Evolutionary conservation across 2,329 filamentous ascomycete species (phyloP).

Genomic region (Calonectria crousiana): DNA sequence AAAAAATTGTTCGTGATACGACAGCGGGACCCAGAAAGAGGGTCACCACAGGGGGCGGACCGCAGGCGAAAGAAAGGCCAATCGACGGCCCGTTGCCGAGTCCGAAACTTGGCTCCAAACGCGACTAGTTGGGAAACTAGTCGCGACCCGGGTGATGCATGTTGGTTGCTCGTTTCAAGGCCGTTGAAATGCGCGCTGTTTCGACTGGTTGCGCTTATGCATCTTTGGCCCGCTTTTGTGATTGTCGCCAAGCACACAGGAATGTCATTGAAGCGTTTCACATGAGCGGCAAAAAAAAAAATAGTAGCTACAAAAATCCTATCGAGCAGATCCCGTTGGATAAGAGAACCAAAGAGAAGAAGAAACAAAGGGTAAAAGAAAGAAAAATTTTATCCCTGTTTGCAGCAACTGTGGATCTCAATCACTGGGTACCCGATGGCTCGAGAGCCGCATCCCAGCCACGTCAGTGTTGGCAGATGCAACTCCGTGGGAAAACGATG

Average conservation of each 20-base stretch:
- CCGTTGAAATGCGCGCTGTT: constrained; percentile 9
- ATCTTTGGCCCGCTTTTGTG: background rate
- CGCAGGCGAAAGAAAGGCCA: background rate
- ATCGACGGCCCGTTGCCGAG: constrained; percentile 21
- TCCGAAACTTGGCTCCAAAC: constrained; percentile 15
- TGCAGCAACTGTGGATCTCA: constrained; percentile 34
- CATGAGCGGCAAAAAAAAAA: background rate
- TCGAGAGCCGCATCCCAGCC: constrained; percentile 41
- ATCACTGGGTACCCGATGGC: constrained; percentile 12
- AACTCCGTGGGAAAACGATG: constrained; percentile 36
- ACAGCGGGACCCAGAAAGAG: constrained; percentile 3
- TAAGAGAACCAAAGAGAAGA: background rate
- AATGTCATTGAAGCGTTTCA: constrained; percentile 4
- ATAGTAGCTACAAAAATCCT: background rate
- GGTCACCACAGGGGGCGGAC: constrained; percentile 8
- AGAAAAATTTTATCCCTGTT: constrained; percentile 17
- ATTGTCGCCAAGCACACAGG: background rate
- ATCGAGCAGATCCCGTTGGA: background rate
- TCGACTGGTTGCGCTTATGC: background rate
- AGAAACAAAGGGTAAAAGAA: background rate
- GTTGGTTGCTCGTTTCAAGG: constrained; percentile 1
- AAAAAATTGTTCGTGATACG: constrained; percentile 2
- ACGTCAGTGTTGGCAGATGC: constrained; percentile 44
- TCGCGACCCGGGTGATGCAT: constrained; percentile 7
- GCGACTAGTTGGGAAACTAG: background rate